phyloP scores from a whole-genome alignment of 2,329 filamentous ascomycete species.

The Alternaria sp. region DNA sequence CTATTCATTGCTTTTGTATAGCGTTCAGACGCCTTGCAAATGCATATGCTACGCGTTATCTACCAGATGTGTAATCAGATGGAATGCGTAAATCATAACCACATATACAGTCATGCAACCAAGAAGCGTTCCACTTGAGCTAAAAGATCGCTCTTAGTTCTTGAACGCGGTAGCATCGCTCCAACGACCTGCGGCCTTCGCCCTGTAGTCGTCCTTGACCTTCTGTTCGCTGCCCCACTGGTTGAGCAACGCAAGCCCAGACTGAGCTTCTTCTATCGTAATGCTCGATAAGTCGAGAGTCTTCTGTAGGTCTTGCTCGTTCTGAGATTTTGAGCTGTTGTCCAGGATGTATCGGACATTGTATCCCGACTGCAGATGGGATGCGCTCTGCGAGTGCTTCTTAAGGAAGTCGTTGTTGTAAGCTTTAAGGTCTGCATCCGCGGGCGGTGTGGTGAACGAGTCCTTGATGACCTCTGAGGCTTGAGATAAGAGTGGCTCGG shows the following conservation, averaged over 20 bases:
- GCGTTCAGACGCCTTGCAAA: constrained; percentile 7
- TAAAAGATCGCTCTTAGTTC: constrained; percentile 7
- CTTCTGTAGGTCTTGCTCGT: constrained; percentile 70
- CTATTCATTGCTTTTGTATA: constrained; percentile 16
- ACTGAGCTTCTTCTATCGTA: constrained; percentile 65
- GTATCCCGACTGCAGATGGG: constrained; percentile 70
- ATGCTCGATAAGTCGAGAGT: constrained; percentile 62
- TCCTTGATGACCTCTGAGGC: constrained; percentile 73
- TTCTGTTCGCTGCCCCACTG: constrained; percentile 61
- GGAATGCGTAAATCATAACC: constrained; percentile 6
- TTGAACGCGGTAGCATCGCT: constrained; percentile 49
- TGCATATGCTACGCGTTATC: constrained; percentile 11
- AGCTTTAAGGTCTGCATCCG: constrained; percentile 64
- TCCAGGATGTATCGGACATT: constrained; percentile 67
- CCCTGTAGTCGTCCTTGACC: constrained; percentile 59
- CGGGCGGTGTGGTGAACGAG: constrained; percentile 69
- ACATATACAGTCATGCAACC: background rate
- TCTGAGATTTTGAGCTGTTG: constrained; percentile 62
- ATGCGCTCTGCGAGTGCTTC: constrained; percentile 68
- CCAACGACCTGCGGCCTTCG: constrained; percentile 52
- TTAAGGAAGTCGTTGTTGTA: constrained; percentile 73
- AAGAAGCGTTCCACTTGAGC: background rate
- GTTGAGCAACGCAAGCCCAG: constrained; percentile 61
- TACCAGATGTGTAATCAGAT: constrained; percentile 9
- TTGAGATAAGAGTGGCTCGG: constrained; percentile 68